Percentiles rank a stretch among this genome's conserved stretches.
phyloP scores from a whole-genome alignment of 2,329 filamentous ascomycete species.

The Aspergillus sp. region DNA sequence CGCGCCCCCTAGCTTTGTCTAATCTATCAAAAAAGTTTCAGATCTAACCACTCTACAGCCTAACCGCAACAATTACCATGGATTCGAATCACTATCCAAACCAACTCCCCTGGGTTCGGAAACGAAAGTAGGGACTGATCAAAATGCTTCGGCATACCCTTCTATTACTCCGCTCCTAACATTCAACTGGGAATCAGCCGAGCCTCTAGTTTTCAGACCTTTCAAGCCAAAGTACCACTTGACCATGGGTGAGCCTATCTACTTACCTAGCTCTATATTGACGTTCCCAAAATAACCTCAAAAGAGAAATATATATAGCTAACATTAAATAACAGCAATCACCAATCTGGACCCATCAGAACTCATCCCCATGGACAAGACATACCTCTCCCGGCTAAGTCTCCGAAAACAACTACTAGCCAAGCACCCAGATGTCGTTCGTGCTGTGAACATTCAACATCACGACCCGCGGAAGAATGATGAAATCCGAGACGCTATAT shows the following conservation, averaged over 20 bases:
- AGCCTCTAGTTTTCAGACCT: constrained; percentile 55
- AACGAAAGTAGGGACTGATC: neutral
- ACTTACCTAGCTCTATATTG: constrained; percentile 1
- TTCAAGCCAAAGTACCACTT: constrained; percentile 64
- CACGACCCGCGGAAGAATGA: constrained; percentile 31
- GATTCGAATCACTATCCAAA: neutral
- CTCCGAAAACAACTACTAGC: constrained; percentile 51
- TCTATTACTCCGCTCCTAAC: constrained; percentile 43
- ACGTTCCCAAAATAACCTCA: constrained; percentile 7
- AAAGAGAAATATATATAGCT: neutral
- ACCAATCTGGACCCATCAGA: constrained; percentile 54
- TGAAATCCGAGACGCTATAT: constrained; percentile 47
- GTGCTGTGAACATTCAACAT: constrained; percentile 37
- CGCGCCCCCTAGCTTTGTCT: no score
- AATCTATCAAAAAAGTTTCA: neutral
- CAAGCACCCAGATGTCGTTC: constrained; percentile 42
- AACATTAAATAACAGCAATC: constrained; percentile 43
- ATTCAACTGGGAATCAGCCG: constrained; percentile 53
- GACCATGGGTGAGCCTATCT: constrained; percentile 56
- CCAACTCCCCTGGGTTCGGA: neutral
- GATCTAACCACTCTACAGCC: neutral
- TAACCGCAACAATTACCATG: neutral
- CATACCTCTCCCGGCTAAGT: constrained; percentile 53
- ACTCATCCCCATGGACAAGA: constrained; percentile 60
- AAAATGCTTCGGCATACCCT: constrained; percentile 20